Evolutionary conservation across 129 eudicot genomes (phyloP), one percentile per base, ranked within the genome.

Genomic region (Glebionis coronaria): DNA sequence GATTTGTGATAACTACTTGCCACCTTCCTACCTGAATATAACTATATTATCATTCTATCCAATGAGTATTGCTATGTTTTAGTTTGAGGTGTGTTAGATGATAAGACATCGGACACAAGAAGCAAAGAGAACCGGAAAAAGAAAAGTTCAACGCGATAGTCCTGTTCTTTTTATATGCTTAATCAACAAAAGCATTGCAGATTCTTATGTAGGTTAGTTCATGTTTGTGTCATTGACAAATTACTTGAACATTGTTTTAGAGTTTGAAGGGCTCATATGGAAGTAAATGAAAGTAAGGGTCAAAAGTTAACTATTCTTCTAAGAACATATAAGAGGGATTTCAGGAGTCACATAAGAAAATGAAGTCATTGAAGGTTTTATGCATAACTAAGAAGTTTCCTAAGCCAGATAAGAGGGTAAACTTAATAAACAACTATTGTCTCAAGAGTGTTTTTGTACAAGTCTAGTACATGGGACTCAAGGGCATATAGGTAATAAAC

Each of bases 321-420:
- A n/a, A 61, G 27, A 68, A 7, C 42, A 35, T 35, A 35, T 35
- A 35, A 76, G 73, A 51, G 67, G 80, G 65, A 61, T 68, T 68
- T 61, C 27, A 42, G 70, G 65, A 52, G 47, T 75, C 69, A 18
- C 49, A 4, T 50, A 12, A 67, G 65, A 68, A 76, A 75, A 51
- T 23, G 65, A 68, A 75, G 69, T 2, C 45, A 31, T 35, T 38
- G 68, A 61, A 75, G 56, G 79, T 35, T 35, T 67, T 29, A 46
- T 67, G 56, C 59, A 73, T 35, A 75, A 75, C 80, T 60, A 8
- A 68, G 80, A 76, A 76, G 80, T 61, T 76, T 76, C 80, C 65
- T 76, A 52, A 60, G 80, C 51, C 80, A 76, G 75, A 76, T 76
- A 76, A 76, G 70, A 76, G 55, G 53, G 23, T 35, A 51, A 29